Evolutionary conservation across 2,329 filamentous ascomycete species (phyloP).

Genomic region (Pseudogymnoascus sp.): DNA sequence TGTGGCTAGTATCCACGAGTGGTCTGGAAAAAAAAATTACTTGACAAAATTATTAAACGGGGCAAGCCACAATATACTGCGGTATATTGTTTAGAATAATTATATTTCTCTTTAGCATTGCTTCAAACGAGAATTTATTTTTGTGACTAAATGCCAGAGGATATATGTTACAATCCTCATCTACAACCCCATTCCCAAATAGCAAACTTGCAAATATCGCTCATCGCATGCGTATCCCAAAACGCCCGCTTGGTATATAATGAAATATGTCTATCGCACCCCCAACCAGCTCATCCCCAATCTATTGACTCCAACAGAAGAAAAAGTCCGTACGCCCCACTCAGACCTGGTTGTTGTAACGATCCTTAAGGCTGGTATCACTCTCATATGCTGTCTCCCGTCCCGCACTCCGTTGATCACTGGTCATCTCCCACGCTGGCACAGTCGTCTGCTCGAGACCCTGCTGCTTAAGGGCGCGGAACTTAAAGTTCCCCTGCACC

Average conservation of each 20-base stretch:
- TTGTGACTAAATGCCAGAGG: background rate
- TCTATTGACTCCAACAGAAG: background rate
- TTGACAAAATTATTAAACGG: too few species aligned
- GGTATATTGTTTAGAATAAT: background rate
- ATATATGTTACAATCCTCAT: background rate
- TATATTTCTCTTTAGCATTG: background rate
- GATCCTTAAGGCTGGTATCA: background rate
- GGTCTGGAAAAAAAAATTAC: too few species aligned
- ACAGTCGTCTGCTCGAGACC: background rate
- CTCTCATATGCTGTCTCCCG: background rate
- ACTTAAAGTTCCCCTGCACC: conserved; percentile 8
- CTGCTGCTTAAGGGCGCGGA: background rate
- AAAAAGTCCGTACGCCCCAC: background rate
- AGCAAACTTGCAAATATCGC: background rate
- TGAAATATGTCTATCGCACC: background rate
- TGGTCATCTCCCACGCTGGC: background rate
- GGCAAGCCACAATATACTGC: too few species aligned
- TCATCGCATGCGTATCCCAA: background rate
- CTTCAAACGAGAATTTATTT: background rate
- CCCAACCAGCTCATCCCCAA: background rate
- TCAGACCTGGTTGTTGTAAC: background rate
- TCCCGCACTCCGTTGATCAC: background rate
- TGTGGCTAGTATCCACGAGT: too few species aligned
- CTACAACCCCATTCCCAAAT: background rate
- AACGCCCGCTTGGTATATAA: background rate